Percentiles rank a stretch among this genome's conserved stretches.
phyloP scores from a whole-genome alignment of 2,329 filamentous ascomycete species.

The Claviceps sp. region DNA sequence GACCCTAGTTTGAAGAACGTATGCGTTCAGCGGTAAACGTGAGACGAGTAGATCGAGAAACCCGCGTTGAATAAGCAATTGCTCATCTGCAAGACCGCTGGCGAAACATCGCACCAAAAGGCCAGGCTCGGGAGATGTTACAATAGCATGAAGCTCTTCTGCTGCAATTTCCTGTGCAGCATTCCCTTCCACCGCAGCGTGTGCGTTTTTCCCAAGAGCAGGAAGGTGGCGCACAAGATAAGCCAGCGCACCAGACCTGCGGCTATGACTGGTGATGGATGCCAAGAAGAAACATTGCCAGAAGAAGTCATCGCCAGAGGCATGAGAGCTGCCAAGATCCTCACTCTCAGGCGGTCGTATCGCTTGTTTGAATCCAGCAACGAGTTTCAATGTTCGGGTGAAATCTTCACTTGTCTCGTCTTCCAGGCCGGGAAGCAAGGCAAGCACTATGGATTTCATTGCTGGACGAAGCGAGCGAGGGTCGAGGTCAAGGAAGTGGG shows the following conservation, averaged over 20 bases:
- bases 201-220: conserved; percentile 12
- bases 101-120: conserved; percentile 84
- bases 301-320: conserved; percentile 70
- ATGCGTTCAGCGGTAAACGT: conserved; percentile 73
- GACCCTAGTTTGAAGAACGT: conserved; percentile 63
- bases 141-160: conserved; percentile 45
- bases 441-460: conserved; percentile 77
- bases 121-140: conserved; percentile 81
- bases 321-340: conserved; percentile 37
- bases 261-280: conserved; percentile 75
- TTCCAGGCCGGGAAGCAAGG: conserved; percentile 81
- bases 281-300: conserved; percentile 97
- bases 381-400: conserved; percentile 65
- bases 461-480: conserved; percentile 65
- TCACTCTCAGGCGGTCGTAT: conserved; percentile 43
- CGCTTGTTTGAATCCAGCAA: conserved; percentile 63
- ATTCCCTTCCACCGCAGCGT: conserved; percentile 5
- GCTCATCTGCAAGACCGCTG: conserved; percentile 74
- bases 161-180: conserved; percentile 17
- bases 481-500: conserved; percentile 61
- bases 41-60: conserved; percentile 88
- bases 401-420: conserved; percentile 97
- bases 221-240: conserved; percentile 74
- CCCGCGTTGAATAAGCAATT: conserved; percentile 83
- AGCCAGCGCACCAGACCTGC: conserved; percentile 74